phyloP scores from a whole-genome alignment of 768 basidiomycete genomes.

The Agrocybe pediades region DNA sequence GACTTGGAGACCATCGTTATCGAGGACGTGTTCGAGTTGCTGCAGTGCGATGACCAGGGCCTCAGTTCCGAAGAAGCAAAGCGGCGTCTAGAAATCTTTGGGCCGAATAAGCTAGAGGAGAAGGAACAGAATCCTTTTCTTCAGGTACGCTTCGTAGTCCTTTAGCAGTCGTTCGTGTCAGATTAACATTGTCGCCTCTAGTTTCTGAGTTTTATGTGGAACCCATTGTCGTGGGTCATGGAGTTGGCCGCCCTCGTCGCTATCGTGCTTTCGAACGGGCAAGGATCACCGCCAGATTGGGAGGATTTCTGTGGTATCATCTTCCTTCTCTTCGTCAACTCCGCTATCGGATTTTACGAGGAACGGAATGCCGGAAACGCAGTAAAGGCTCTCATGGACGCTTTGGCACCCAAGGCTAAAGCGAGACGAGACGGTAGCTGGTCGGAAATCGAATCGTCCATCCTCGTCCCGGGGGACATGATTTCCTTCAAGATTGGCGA shows the following conservation, averaged over 20 bases:
- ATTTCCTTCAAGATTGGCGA: conserved; percentile 99
- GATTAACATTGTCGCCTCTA: conserved; percentile 23
- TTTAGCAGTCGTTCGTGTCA: neutral
- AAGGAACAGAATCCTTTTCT: conserved; percentile 92
- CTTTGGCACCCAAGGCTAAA: conserved; percentile 96
- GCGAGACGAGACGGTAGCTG: conserved; percentile 85
- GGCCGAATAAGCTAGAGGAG: conserved; percentile 90
- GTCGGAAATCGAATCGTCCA: conserved; percentile 89
- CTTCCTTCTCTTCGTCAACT: conserved; percentile 90
- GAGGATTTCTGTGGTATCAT: conserved; percentile 97
- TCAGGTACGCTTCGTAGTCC: conserved; percentile 52
- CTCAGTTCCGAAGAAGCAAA: conserved; percentile 75
- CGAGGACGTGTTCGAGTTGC: conserved; percentile 93
- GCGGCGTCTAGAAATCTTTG: conserved; percentile 89
- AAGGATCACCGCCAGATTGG: conserved; percentile 89
- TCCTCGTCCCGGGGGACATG: conserved; percentile 94
- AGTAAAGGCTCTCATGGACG: conserved; percentile 99
- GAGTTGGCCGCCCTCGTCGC: conserved; percentile 94
- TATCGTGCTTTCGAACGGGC: conserved; percentile 95
- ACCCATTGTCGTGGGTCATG: conserved; percentile 99
- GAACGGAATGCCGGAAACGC: conserved; percentile 97
- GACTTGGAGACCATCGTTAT: conserved; percentile 96
- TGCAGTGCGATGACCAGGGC: conserved; percentile 87
- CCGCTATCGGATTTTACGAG: conserved; percentile 97
- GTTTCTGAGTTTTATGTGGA: conserved; percentile 99